Conservation (phyloP, 257 asterid species). For the Nicotiana attenuata region DNA sequence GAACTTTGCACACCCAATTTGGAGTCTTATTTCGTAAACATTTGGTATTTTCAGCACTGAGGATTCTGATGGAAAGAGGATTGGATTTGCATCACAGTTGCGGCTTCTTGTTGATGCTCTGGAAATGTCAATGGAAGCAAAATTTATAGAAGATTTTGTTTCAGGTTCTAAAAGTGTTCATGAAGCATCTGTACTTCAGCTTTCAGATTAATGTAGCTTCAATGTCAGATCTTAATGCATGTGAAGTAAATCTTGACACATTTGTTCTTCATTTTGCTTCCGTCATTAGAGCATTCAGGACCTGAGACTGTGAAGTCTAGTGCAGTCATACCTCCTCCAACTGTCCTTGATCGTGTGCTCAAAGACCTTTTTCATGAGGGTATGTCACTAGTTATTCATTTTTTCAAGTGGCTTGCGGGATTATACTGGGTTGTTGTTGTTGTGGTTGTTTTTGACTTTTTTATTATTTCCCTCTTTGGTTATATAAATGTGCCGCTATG, state of each 20-base stretch:
- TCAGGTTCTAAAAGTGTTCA: constrained; percentile 48
- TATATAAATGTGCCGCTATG: background rate
- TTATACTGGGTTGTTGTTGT: no score
- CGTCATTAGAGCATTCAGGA: constrained; percentile 51
- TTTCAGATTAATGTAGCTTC: background rate
- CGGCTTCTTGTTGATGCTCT: constrained; percentile 60
- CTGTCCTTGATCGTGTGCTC: constrained; percentile 92
- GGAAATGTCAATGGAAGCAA: constrained; percentile 60
- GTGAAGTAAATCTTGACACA: background rate
- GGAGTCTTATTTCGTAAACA: constrained; percentile 1
- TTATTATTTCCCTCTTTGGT: background rate
- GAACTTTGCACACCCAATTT: constrained; percentile 1
- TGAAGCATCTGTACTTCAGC: background rate
- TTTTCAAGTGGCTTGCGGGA: no score
- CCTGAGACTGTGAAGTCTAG: constrained; percentile 62
- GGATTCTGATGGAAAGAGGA: constrained; percentile 39
- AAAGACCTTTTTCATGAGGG: constrained; percentile 87
- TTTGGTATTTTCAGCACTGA: constrained; percentile 44
- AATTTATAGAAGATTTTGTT: constrained; percentile 79
- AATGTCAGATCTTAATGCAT: background rate
- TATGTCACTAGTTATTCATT: constrained; percentile 6
- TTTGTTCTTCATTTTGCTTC: background rate
- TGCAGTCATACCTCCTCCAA: constrained; percentile 84
- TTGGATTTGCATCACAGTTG: constrained; percentile 86
- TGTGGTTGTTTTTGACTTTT: background rate